Evolutionary conservation across 305 asterid species (phyloP).

Genomic region (Solanum hybrid): DNA sequence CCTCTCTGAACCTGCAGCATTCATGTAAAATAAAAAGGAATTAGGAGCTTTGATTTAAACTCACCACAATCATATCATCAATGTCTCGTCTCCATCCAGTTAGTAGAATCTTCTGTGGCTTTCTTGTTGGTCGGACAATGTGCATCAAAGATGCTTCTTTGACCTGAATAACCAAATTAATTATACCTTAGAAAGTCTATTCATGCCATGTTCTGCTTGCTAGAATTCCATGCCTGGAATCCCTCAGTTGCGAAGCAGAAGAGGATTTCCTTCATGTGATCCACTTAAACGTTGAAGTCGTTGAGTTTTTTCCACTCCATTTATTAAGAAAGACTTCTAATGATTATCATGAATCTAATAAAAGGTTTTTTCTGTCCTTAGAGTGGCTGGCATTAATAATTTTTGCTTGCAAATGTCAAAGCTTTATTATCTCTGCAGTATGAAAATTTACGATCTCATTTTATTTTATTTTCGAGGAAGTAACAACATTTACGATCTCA

Average conservation of each 20-base stretch:
- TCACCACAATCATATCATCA: conserved; percentile 99
- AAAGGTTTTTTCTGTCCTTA: background rate
- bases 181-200: conserved; percentile 55
- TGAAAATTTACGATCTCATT: background rate
- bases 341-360: background rate
- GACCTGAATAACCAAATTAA: conserved; percentile 91
- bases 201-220: conserved; percentile 45
- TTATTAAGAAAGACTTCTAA: background rate
- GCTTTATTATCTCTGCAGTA: background rate
- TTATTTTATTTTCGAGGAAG: background rate
- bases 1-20: conserved; percentile 79
- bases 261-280: conserved; percentile 31
- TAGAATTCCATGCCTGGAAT: conserved; percentile 39
- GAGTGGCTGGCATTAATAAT: background rate
- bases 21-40: conserved; percentile 60
- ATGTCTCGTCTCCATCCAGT: conserved; percentile 97
- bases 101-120: conserved; percentile 94
- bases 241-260: conserved; percentile 19
- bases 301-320: background rate
- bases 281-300: conserved; percentile 19
- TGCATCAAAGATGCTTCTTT: conserved; percentile 68
- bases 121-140: conserved; percentile 68
- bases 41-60: conserved; percentile 61
- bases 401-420: background rate
- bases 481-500: background rate